These are phyloP conservation scores for Botryobasidium botryosum DNA, from an alignment of 768 basidiomycete species.

Conservation along the genomic window DNA sequence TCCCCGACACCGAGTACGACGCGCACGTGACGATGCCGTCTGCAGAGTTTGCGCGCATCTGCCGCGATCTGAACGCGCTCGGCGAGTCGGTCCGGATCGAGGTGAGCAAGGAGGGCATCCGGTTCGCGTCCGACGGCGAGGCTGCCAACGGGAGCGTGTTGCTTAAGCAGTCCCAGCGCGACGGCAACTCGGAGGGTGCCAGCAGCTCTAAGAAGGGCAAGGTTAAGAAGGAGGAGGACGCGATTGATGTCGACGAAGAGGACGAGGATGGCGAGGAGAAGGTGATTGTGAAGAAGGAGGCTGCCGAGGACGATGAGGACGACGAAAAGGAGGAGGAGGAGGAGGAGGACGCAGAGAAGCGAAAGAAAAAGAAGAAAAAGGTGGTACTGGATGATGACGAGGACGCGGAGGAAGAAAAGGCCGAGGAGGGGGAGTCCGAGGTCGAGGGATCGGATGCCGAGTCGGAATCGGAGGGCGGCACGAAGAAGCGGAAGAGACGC, in stretches of 20 bases:
- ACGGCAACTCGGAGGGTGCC: constrained; percentile 29
- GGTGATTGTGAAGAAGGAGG: constrained; percentile 22
- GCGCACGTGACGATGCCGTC: constrained; percentile 79
- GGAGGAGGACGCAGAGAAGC: constrained; percentile 10
- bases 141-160: constrained; percentile 80
- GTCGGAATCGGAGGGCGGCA: constrained; percentile 31
- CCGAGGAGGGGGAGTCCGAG: constrained; percentile 7
- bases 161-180: constrained; percentile 40
- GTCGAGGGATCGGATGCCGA: constrained; percentile 33
- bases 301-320: constrained; percentile 13
- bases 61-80: constrained; percentile 73
- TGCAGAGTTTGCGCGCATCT: constrained; percentile 78
- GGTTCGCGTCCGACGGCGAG: constrained; percentile 87
- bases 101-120: constrained; percentile 86
- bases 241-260: constrained; percentile 14
- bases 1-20: constrained; percentile 96
- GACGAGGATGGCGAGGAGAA: constrained; percentile 15
- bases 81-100: constrained; percentile 95
- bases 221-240: constrained; percentile 17
- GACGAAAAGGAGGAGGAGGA: constrained; percentile 23
- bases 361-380: neutral
- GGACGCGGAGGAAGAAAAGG: constrained; percentile 14
- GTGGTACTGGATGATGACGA: constrained; percentile 12
- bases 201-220: constrained; percentile 26
- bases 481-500: constrained; percentile 28